These are phyloP conservation scores for Naganishia liquefaciens DNA, from an alignment of 1,284 basidiomycete species.

Conservation along the genomic window DNA sequence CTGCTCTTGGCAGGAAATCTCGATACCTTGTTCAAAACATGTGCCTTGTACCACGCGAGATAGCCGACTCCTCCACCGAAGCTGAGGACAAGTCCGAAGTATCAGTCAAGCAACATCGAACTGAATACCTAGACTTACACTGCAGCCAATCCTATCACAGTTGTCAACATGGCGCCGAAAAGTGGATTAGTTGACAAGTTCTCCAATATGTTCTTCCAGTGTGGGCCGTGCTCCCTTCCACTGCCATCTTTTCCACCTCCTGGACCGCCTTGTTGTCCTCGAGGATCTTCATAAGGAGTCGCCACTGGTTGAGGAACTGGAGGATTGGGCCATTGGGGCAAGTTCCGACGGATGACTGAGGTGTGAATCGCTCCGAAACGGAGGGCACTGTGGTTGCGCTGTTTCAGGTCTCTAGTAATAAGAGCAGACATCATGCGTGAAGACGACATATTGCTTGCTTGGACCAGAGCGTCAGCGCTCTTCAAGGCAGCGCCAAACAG, in stretches of 20 bases:
- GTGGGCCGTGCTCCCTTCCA: constrained; percentile 13
- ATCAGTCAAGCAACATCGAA: not conserved
- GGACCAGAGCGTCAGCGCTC: no score
- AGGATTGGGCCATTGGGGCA: constrained; percentile 45
- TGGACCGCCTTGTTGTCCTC: constrained; percentile 2
- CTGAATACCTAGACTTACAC: constrained; percentile 39
- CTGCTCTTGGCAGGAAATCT: no score
- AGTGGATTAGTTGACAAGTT: constrained; percentile 45
- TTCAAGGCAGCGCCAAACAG: no score
- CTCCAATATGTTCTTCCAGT: constrained; percentile 40
- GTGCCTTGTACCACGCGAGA: constrained; percentile 74
- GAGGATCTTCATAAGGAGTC: constrained; percentile 37
- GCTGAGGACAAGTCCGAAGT: not conserved
- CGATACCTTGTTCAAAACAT: constrained; percentile 71
- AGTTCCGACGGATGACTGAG: constrained; percentile 22
- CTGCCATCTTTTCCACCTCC: constrained; percentile 8
- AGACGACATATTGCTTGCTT: not conserved
- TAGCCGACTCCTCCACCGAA: constrained; percentile 66
- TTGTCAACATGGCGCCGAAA: constrained; percentile 52
- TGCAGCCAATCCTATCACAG: constrained; percentile 50
- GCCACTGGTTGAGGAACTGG: constrained; percentile 44
- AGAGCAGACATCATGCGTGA: not conserved
- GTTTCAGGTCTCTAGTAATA: not conserved
- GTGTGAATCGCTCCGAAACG: not conserved
- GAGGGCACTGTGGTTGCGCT: not conserved